Percentiles rank a stretch among this genome's conserved stretches.
phyloP scores from a whole-genome alignment of 2,329 filamentous ascomycete genomes.

The Diaporthe sp. region DNA sequence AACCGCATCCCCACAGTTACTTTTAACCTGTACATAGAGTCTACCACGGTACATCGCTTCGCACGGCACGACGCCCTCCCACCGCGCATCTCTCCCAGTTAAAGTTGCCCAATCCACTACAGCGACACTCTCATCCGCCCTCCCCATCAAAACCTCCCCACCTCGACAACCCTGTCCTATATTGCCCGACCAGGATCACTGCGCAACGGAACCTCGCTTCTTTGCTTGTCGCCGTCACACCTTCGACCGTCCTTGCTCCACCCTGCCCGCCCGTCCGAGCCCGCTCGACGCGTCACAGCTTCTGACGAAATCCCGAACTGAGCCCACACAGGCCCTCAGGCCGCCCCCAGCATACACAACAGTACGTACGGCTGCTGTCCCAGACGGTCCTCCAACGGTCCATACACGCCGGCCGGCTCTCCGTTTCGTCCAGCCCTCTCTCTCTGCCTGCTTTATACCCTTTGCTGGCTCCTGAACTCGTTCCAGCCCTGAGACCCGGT shows the following conservation, averaged over 20 bases:
- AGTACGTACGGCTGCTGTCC: background rate
- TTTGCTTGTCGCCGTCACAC: slow-evolving; percentile 31
- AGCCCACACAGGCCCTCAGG: slow-evolving; percentile 26
- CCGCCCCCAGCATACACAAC: slow-evolving; percentile 1
- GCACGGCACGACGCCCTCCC: background rate
- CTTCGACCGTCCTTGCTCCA: slow-evolving; percentile 30
- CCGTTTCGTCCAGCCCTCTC: slow-evolving; percentile 22
- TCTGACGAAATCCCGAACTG: slow-evolving; percentile 30
- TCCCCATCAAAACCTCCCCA: slow-evolving; percentile 19
- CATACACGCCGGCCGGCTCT: background rate
- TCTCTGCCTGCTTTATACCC: slow-evolving; percentile 23
- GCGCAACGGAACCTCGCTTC: slow-evolving; percentile 25
- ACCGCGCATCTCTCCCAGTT: slow-evolving; percentile 19
- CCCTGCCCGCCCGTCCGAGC: slow-evolving; percentile 29
- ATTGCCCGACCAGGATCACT: slow-evolving; percentile 25
- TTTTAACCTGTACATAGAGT: slow-evolving; percentile 9
- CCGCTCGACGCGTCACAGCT: slow-evolving; percentile 27
- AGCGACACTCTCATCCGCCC: slow-evolving; percentile 7
- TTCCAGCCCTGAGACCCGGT: slow-evolving; percentile 5
- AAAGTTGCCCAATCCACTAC: slow-evolving; percentile 27
- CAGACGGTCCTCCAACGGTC: slow-evolving; percentile 33
- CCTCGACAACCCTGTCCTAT: slow-evolving; percentile 15
- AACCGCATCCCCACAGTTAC: background rate
- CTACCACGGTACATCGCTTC: background rate
- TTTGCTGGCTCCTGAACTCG: slow-evolving; percentile 22